Percentiles rank a stretch among this genome's conserved stretches.
These are phyloP conservation scores for Kuraishia capsulata DNA, from an alignment of 805 yeast species.

Conservation along the genomic window DNA sequence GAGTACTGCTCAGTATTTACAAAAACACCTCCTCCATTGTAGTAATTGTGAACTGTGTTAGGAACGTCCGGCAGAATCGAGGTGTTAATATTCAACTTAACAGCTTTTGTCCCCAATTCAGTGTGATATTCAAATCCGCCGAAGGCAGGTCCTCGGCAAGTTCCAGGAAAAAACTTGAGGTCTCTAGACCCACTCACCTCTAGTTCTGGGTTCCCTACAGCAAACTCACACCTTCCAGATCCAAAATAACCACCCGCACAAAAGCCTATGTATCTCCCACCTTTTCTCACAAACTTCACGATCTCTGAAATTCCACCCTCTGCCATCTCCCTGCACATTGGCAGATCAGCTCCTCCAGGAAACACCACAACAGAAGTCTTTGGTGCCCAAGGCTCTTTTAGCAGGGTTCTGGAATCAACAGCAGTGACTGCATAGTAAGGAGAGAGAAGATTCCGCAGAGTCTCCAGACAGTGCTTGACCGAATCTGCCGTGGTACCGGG, in stretches of 20 bases:
- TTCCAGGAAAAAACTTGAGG: constrained; percentile 73
- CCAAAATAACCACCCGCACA: constrained; percentile 96
- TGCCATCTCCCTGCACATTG: constrained; percentile 64
- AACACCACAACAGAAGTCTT: constrained; percentile 74
- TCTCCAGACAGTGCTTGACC: constrained; percentile 74
- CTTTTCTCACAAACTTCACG: constrained; percentile 55
- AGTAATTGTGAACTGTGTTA: constrained; percentile 33
- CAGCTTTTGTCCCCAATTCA: constrained; percentile 68
- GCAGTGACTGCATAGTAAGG: constrained; percentile 84
- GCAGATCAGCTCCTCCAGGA: constrained; percentile 97
- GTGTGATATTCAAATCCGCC: constrained; percentile 74
- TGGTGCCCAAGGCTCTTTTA: constrained; percentile 80
- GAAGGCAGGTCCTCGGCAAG: constrained; percentile 71
- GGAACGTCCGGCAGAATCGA: constrained; percentile 15
- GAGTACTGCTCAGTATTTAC: constrained; percentile 56
- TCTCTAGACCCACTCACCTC: constrained; percentile 88
- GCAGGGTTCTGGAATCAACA: constrained; percentile 51
- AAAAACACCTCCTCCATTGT: constrained; percentile 88
- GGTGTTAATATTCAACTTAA: constrained; percentile 30
- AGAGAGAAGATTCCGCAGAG: constrained; percentile 64
- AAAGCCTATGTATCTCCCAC: constrained; percentile 80
- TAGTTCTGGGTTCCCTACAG: constrained; percentile 55
- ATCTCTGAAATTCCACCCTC: constrained; percentile 61
- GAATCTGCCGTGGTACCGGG: constrained; percentile 86
- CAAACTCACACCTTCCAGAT: constrained; percentile 71